These are phyloP conservation scores for Clitoria ternatea DNA, from an alignment of 306 rosid species.

Conservation along the genomic window DNA sequence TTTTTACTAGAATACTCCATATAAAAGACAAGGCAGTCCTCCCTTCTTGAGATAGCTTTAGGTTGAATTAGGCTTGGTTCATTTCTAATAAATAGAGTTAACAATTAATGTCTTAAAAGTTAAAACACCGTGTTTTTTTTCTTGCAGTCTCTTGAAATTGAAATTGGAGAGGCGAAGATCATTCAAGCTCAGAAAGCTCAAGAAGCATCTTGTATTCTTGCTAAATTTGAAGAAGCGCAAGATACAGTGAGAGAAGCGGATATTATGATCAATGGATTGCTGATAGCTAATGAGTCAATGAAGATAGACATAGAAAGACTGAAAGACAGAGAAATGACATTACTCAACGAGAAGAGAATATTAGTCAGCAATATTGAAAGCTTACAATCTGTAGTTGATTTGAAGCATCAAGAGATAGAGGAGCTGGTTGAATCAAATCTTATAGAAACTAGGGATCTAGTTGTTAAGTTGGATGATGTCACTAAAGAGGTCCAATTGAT, in stretches of 20 bases:
- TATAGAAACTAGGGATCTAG: slow-evolving; percentile 49
- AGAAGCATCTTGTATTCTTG: slow-evolving; percentile 67
- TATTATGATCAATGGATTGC: slow-evolving; percentile 66
- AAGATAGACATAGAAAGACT: slow-evolving; percentile 58
- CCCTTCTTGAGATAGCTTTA: not conserved
- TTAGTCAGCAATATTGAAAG: slow-evolving; percentile 57
- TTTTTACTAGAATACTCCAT: not conserved
- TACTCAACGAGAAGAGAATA: slow-evolving; percentile 43
- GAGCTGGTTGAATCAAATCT: slow-evolving; percentile 50
- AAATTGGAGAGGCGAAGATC: slow-evolving; percentile 70
- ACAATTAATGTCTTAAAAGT: not conserved
- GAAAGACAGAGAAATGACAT: slow-evolving; percentile 36
- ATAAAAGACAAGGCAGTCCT: not conserved
- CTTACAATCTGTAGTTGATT: slow-evolving; percentile 48
- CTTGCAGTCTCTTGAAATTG: slow-evolving; percentile 64
- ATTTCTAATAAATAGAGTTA: not conserved
- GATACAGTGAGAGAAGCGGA: slow-evolving; percentile 74
- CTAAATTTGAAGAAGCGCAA: slow-evolving; percentile 87
- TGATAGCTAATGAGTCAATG: slow-evolving; percentile 68
- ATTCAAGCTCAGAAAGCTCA: slow-evolving; percentile 65
- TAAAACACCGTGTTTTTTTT: not conserved
- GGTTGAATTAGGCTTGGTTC: not conserved
- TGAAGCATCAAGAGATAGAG: slow-evolving; percentile 48
- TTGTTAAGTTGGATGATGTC: slow-evolving; percentile 51
- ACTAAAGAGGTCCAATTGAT: slow-evolving; percentile 51